Base-by-base conservation (phyloP, 495 filamentous ascomycete species). In the Penicillium canariense region DNA sequence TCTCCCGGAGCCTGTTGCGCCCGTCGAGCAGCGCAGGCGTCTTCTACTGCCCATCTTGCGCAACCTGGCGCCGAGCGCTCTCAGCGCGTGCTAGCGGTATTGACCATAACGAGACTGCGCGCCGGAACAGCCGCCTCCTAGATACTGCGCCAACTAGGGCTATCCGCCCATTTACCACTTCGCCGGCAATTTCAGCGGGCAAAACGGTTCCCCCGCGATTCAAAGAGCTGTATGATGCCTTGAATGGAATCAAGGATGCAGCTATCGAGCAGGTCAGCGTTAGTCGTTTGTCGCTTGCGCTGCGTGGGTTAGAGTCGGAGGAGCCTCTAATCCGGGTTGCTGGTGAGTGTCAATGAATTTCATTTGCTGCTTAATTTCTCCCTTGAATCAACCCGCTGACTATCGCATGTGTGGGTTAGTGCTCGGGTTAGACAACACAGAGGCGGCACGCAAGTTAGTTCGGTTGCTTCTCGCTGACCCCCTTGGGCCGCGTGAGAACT, bases 401-500 rank as follows among this genome's bases (percentile, higher is more conserved):
- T 15, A 36, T 15, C 47, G 22, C 15, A 20, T 31, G 9, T 45
- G 22, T 23, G 18, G 11, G 26, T 5, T 67, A 84, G 81, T 84
- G 4, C 75, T 86, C 25, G 78, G 80, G 11, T 59, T 83, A 36
- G 75, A 77, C 40, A 72, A 75, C 53, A 68, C 71, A 45, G 62
- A 51, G 36, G 66, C 68, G 38, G 80, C 84, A 45, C 73, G 81
- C 55, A 81, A 81, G 52, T 78, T 97, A 12, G 79, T 90, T 12
- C 79, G 82, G 26, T 71, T 87, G 30, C 69, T 95, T 43, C 76
- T 96, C 17, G 88, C 88, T 18, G 93, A 96, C 72, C 87, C 91
- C 12, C 72, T 96, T 60, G 76, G 76, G 28, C 63, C 70, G 1
- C 76, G 84, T 57, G 76, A 81, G 47, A 68, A 73, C 36, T 95